phyloP scores from a whole-genome alignment of 179 eudicot species.

The Sideroxylon spinosum region DNA sequence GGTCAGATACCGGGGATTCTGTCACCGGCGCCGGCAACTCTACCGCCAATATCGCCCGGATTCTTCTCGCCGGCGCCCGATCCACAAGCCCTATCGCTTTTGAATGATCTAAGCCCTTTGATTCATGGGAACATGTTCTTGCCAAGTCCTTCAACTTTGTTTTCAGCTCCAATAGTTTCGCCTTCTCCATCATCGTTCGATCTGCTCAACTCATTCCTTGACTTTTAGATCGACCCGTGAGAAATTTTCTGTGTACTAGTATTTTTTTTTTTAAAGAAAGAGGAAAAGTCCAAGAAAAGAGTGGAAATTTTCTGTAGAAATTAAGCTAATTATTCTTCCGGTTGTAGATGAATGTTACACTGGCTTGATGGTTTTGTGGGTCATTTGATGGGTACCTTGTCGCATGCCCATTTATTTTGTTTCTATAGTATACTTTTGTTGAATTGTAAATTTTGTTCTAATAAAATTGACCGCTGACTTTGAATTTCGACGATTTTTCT shows the following conservation, averaged over 20 bases:
- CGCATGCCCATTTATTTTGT: background rate
- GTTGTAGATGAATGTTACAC: background rate
- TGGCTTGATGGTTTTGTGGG: background rate
- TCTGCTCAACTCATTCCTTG: conserved; percentile 42
- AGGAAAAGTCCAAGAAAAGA: background rate
- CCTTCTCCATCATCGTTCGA: conserved; percentile 49
- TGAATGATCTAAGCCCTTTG: conserved; percentile 40
- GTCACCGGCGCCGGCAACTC: conserved; percentile 70
- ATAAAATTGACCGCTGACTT: background rate
- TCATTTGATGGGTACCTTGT: background rate
- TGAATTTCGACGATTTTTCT: background rate
- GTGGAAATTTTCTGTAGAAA: too few species aligned
- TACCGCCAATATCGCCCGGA: conserved; percentile 51
- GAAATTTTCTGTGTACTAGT: too few species aligned
- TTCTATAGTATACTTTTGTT: background rate
- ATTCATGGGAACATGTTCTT: conserved; percentile 32
- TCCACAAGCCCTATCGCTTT: conserved; percentile 18
- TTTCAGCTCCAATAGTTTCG: conserved; percentile 38
- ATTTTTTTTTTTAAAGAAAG: background rate
- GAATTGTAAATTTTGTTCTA: conserved; percentile 1
- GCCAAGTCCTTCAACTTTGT: conserved; percentile 52
- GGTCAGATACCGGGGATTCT: conserved; percentile 59
- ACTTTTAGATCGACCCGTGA: conserved; percentile 26
- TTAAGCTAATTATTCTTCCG: background rate
- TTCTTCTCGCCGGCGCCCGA: conserved; percentile 22